These are phyloP conservation scores for Malania oleifera DNA, from an alignment of 164 flowering plant genomes.

Conservation along the genomic window DNA sequence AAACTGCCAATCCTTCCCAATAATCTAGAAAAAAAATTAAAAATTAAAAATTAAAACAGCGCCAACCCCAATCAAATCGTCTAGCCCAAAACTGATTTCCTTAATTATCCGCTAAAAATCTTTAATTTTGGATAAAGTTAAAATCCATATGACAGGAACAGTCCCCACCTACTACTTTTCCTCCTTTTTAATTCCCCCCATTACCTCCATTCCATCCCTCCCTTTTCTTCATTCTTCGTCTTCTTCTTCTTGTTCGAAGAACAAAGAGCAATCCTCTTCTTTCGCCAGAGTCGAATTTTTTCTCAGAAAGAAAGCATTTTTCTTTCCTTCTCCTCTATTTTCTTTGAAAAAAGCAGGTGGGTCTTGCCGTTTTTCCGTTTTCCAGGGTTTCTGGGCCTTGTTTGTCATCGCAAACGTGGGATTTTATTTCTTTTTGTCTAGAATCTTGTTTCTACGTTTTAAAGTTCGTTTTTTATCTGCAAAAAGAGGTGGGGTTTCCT, in stretches of 20 bases:
- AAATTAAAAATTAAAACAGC: too few species aligned
- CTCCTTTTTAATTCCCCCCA: too few species aligned
- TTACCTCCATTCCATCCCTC: too few species aligned
- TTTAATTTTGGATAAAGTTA: too few species aligned
- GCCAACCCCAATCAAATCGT: too few species aligned
- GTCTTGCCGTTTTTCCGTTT: not conserved
- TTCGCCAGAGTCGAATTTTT: not conserved
- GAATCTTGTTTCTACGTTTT: not conserved
- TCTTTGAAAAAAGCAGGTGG: not conserved
- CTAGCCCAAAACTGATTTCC: too few species aligned
- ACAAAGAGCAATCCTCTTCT: not conserved
- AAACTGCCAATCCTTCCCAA: too few species aligned
- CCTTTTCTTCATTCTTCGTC: not conserved
- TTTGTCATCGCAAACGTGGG: not conserved
- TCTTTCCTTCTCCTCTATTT: slow-evolving; percentile 4
- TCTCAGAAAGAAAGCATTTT: slow-evolving; percentile 10
- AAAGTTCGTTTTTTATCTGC: slow-evolving; percentile 2
- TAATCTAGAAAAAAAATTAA: too few species aligned
- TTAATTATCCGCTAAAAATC: too few species aligned
- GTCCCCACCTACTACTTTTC: slow-evolving; percentile 10
- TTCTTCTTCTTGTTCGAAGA: not conserved
- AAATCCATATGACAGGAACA: too few species aligned
- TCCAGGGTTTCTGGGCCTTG: not conserved
- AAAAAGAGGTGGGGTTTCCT: slow-evolving; percentile 14
- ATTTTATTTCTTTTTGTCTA: not conserved